These are phyloP conservation scores for Pigoraptor vietnamica DNA, from an alignment of 78 protist genomes.

Conservation along the genomic window DNA sequence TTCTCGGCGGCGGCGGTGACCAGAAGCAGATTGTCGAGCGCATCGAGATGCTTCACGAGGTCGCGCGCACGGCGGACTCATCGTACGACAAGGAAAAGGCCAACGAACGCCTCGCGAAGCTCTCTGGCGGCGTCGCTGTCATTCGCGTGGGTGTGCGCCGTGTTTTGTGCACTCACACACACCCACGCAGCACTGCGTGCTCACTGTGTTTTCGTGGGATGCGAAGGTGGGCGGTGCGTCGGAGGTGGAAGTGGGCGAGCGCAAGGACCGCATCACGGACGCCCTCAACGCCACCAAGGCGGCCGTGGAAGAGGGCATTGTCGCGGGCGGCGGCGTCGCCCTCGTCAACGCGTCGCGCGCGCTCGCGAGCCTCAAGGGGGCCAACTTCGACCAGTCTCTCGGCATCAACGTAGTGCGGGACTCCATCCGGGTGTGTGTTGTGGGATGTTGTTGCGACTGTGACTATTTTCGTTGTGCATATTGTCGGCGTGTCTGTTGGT, in stretches of 20 bases:
- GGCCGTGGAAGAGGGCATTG: constrained; percentile 95
- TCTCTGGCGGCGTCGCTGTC: constrained; percentile 95
- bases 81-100: constrained; percentile 70
- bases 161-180: neutral
- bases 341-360: constrained; percentile 65
- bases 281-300: constrained; percentile 95
- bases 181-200: neutral
- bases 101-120: constrained; percentile 90
- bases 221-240: constrained; percentile 93
- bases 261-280: constrained; percentile 93
- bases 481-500: no score
- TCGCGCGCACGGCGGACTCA: constrained; percentile 46
- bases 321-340: constrained; percentile 94
- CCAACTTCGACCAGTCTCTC: constrained; percentile 67
- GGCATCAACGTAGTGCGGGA: constrained; percentile 83
- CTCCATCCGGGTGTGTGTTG: constrained; percentile 48
- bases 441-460: neutral
- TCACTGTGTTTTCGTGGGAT: no score
- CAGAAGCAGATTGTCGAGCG: constrained; percentile 76
- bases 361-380: constrained; percentile 35
- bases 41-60: constrained; percentile 61
- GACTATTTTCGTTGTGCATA: neutral
- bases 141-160: constrained; percentile 44
- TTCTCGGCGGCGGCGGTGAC: constrained; percentile 88
- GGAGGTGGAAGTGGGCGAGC: constrained; percentile 94